Base-by-base conservation (phyloP, 2,329 filamentous ascomycete species). In the Aspergillus fijiensis region DNA sequence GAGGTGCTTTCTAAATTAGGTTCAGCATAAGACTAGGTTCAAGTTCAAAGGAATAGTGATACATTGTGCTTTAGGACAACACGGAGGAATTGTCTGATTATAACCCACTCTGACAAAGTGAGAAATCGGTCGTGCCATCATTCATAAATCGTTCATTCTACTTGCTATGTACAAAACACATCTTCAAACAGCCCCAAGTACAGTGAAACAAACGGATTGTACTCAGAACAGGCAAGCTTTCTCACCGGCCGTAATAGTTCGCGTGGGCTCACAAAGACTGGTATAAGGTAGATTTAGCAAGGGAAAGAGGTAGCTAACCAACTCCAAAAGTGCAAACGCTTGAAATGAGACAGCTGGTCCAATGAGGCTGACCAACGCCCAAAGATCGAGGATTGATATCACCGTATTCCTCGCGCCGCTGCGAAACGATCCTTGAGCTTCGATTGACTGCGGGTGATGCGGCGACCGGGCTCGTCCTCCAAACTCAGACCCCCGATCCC, bases 381-480 rank as follows among this genome's bases (percentile, higher is more conserved):
- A 19, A 48, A 52, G 39, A 33, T 39, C 6, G 3, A 27, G 6
- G 35, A 35, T 49, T 21, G 5, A 14, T 35, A 58, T 60, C 51
- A 70, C 49, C 64, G 60, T 19, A 63, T 50, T 31, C 60, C 59
- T 39, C 69, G 67, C 42, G 58, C 29, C 67, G 51, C 29, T 57
- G 58, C 21, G 60, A 21, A 54, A 39, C 65, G 54, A 49, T 51
- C 56, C 55, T 54, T 67, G 27, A 67, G 63, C 58, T 64, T 63
- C 60, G 71, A 72, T 63, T 76, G 74, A 61, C 74, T 76, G 27
- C 73, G 69, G 3, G 74, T 76, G 56, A 74, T 65, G 39, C 73
- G 73, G n/a, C 72, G 70, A 49, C 64, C 57, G 33, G 72, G 70
- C 21, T 65, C 60, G 59, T 76, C 73, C 14, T 75, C 74, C 14